Conservation (phyloP, 2,329 filamentous ascomycete species). For the Penicillium sp. region DNA sequence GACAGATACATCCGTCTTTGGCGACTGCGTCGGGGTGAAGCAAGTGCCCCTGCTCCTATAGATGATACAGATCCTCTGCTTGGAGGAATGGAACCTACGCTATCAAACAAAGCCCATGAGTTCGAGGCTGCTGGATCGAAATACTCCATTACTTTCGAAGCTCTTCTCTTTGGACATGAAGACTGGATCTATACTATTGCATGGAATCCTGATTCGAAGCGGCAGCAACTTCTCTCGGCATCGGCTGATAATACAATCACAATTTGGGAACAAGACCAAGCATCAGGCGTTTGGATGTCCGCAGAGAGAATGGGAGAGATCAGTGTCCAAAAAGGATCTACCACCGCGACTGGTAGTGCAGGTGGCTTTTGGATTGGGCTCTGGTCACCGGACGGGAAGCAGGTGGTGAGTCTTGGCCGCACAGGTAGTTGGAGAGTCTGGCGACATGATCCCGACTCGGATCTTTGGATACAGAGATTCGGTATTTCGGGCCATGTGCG, state of each 20-base stretch:
- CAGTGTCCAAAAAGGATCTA: slow-evolving; percentile 90
- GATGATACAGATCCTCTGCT: slow-evolving; percentile 39
- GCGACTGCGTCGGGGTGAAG: slow-evolving; percentile 72
- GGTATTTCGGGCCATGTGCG: slow-evolving; percentile 82
- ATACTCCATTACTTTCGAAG: slow-evolving; percentile 88
- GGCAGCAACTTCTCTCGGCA: slow-evolving; percentile 75
- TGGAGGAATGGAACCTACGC: slow-evolving; percentile 58
- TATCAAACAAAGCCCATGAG: slow-evolving; percentile 85
- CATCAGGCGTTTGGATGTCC: slow-evolving; percentile 89
- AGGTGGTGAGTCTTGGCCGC: slow-evolving; percentile 77
- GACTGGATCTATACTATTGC: slow-evolving; percentile 94
- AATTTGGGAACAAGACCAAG: slow-evolving; percentile 82
- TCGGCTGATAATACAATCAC: slow-evolving; percentile 94
- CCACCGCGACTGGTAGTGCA: slow-evolving; percentile 90
- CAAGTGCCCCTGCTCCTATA: slow-evolving; percentile 51
- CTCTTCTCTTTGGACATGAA: slow-evolving; percentile 88
- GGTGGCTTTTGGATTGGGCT: slow-evolving; percentile 96
- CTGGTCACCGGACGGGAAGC: slow-evolving; percentile 76
- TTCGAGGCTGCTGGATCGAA: slow-evolving; percentile 62
- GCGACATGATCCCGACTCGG: slow-evolving; percentile 60
- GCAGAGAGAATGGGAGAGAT: slow-evolving; percentile 85
- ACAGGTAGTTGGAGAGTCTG: slow-evolving; percentile 93
- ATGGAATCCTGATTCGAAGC: slow-evolving; percentile 62
- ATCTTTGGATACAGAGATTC: slow-evolving; percentile 72
- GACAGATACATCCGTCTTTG: slow-evolving; percentile 96